These are phyloP conservation scores for Sarocladium kiliense DNA, from an alignment of 2,329 filamentous ascomycete species.

Conservation along the genomic window DNA sequence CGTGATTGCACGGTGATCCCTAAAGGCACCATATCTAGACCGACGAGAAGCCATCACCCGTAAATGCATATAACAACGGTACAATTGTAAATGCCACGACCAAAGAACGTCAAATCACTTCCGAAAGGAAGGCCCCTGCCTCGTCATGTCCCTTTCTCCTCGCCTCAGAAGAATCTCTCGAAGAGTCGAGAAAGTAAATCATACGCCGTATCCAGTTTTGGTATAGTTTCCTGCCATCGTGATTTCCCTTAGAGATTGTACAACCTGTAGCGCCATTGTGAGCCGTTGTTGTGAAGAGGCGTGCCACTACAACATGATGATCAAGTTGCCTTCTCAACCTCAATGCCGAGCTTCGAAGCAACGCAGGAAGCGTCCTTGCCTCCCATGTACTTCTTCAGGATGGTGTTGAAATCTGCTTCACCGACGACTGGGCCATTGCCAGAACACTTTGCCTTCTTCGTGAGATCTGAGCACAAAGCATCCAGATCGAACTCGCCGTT, in stretches of 20 bases:
- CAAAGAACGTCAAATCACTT: background rate
- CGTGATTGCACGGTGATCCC: background rate
- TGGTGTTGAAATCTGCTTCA: constrained; percentile 79
- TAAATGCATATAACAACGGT: background rate
- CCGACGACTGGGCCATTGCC: constrained; percentile 86
- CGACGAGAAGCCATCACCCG: background rate
- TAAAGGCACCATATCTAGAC: background rate
- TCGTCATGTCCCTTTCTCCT: background rate
- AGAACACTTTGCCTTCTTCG: constrained; percentile 93
- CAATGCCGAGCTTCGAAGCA: constrained; percentile 4
- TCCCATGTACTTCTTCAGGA: constrained; percentile 59
- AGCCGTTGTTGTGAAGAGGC: background rate
- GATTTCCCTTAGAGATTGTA: constrained; percentile 2
- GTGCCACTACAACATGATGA: background rate
- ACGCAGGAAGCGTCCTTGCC: background rate
- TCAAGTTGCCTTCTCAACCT: constrained; percentile 3
- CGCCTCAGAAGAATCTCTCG: background rate
- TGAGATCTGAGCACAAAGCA: constrained; percentile 83
- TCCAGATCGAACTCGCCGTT: constrained; percentile 92
- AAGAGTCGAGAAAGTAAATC: background rate
- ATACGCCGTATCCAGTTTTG: constrained; percentile 7
- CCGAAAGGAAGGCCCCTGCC: background rate
- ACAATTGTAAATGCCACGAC: background rate
- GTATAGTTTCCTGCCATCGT: constrained; percentile 3
- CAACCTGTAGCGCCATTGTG: background rate